These are phyloP conservation scores for Medicago ruthenica DNA, from an alignment of 306 rosid genomes.

Conservation along the genomic window DNA sequence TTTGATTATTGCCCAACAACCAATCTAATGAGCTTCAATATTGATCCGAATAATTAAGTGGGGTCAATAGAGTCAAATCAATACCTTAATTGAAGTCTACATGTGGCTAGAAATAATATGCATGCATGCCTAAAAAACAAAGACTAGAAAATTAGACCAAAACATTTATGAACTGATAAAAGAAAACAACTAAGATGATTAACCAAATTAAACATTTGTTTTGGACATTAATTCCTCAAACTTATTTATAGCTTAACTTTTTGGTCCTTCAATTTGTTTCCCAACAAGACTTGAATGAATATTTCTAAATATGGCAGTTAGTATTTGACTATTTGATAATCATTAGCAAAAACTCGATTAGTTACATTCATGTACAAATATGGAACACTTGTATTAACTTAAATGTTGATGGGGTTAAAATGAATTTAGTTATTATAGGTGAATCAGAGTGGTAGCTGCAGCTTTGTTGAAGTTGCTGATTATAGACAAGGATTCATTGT, in stretches of 20 bases:
- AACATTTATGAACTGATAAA: slow-evolving; percentile 6
- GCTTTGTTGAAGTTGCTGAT: slow-evolving; percentile 40
- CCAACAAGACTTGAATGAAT: neutral
- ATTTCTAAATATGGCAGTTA: neutral
- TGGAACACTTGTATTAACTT: slow-evolving; percentile 18
- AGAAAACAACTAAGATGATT: neutral
- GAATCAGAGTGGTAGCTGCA: slow-evolving; percentile 29
- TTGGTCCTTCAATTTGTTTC: neutral
- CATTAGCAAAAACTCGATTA: slow-evolving; percentile 1
- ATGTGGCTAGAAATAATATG: slow-evolving; percentile 1
- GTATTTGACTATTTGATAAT: slow-evolving; percentile 2
- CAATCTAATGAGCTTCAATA: slow-evolving; percentile 29
- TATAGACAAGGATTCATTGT: slow-evolving; percentile 11
- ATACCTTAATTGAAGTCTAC: too few species aligned
- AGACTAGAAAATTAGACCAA: slow-evolving; percentile 7
- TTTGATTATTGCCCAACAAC: slow-evolving; percentile 39
- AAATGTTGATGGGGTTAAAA: slow-evolving; percentile 9
- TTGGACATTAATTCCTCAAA: slow-evolving; percentile 5
- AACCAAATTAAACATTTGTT: slow-evolving; percentile 22
- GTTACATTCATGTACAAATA: slow-evolving; percentile 33
- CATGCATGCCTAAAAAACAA: slow-evolving; percentile 1
- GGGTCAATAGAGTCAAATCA: slow-evolving; percentile 11
- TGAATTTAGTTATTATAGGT: slow-evolving; percentile 33
- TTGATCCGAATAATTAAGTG: slow-evolving; percentile 31
- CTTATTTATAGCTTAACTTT: neutral